A percentile compares a stretch with the other conserved stretches of the same genome.
Conservation (phyloP, 768 basidiomycete genomes). For the Myochromella boudieri region DNA sequence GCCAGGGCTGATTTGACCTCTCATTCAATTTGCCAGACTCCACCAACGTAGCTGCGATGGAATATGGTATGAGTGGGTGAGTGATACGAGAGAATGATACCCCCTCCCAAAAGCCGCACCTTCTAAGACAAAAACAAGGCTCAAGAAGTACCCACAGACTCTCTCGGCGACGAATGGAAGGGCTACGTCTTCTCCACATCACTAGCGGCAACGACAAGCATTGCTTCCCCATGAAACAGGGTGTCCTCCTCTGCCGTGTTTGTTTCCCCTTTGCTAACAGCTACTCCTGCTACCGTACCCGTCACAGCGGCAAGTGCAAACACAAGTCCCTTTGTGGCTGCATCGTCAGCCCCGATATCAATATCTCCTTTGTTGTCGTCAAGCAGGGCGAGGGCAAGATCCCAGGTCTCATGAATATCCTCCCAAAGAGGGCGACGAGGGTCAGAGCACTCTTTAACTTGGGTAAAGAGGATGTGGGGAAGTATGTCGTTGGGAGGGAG, state of each 20-base stretch:
- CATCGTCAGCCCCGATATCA: constrained; percentile 96
- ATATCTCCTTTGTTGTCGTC: constrained; percentile 91
- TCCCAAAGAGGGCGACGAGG: constrained; percentile 97
- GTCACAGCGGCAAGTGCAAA: constrained; percentile 93
- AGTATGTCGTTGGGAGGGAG: constrained; percentile 94
- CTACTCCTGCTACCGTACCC: constrained; percentile 95
- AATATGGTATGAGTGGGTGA: too few relatives aligned
- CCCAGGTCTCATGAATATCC: constrained; percentile 86
- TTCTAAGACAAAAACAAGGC: constrained; percentile 98
- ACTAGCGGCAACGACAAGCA: constrained; percentile 99
- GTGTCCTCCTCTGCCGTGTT: constrained; percentile 93
- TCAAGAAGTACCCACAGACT: constrained; percentile 90
- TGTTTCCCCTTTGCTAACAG: constrained; percentile 91
- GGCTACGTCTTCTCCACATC: constrained; percentile 97
- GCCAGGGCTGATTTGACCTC: too few relatives aligned
- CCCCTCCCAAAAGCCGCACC: constrained; percentile 62
- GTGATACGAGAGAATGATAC: too few relatives aligned
- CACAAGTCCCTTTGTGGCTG: constrained; percentile 98
- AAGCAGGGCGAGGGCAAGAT: constrained; percentile 93
- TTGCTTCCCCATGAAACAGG: constrained; percentile 99
- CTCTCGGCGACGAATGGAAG: constrained; percentile 93
- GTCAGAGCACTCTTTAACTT: constrained; percentile 98
- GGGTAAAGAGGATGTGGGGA: constrained; percentile 95
- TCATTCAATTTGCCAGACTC: too few relatives aligned
- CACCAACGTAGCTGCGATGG: too few relatives aligned